Evolutionary conservation across 352 stramenopile genomes (phyloP), one percentile per base, ranked within the genome.

Genomic region (Phytophthora cryptogea): DNA sequence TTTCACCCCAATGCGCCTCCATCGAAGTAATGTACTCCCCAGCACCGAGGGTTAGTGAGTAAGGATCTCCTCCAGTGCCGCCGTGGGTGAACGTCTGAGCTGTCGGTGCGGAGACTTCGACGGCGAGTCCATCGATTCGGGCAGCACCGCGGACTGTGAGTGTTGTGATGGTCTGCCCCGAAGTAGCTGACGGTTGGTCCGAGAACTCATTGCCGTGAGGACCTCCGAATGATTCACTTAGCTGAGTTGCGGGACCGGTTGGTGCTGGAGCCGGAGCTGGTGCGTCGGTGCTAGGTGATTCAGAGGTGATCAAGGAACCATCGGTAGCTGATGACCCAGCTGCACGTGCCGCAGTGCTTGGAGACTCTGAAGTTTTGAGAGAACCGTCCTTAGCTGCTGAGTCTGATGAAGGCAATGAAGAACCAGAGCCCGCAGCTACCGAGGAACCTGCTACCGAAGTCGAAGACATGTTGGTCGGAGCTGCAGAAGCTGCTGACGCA

Each of bases 1-100:
- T 68, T 55, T 68, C 26, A 6, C 53, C 59, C 59, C 52, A 68
- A 23, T 63, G 59, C 26, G 20, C 53, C 8, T 68, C 59, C 59
- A 63, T 59, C 8, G 59, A 68, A 3, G 59, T 68, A 27, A 67
- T 63, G 26, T 57, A 53, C 20, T 67, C 59, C 0, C 37, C 52
- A n/a, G 52, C 5, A 30, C 36, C 44, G 13, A 67, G 52, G 6
- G 33, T 52, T 10, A 63, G 59, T 0, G 52, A 63, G 10, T 58
- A 49, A 32, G 62, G 45, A 8, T 52, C 46, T 42, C 52, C 59
- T 11, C 59, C 59, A 35, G 59, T 63, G 32, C 59, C 52, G 13
- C 59, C 59, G 31, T 67, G 59, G 7, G 59, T 67, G 26, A 67
- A 67, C 3, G 52, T 57, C 39, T 55, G 36, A 10, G 52, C 30